Percentiles rank a stretch among this genome's conserved stretches.
phyloP scores from a whole-genome alignment of 2,329 filamentous ascomycete genomes.

The Monosporascus sp. region DNA sequence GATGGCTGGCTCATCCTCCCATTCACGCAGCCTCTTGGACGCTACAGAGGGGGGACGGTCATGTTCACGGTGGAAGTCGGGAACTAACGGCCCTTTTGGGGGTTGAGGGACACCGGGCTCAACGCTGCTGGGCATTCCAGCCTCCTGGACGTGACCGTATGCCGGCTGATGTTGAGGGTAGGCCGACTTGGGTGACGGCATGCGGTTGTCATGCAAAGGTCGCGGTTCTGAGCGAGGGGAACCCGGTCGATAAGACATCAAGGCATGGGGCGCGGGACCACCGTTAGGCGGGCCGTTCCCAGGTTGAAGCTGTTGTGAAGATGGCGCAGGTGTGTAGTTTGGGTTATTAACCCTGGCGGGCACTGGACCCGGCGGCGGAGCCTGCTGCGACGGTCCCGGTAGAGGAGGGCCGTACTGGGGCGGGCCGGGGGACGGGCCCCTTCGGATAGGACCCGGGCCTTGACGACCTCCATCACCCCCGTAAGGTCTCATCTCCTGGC shows the following conservation, averaged over 20 bases:
- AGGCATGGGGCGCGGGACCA: slow-evolving; percentile 38
- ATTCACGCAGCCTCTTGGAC: slow-evolving; percentile 83
- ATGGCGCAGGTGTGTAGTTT: slow-evolving; percentile 30
- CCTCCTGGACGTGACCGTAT: slow-evolving; percentile 69
- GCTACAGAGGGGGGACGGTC: slow-evolving; percentile 76
- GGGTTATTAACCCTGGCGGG: slow-evolving; percentile 35
- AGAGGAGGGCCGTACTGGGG: slow-evolving; percentile 51
- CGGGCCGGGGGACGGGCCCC: slow-evolving; percentile 50
- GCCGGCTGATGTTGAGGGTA: slow-evolving; percentile 70
- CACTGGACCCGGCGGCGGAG: slow-evolving; percentile 42
- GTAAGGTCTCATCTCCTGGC: slow-evolving; percentile 68
- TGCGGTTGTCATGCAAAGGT: slow-evolving; percentile 74
- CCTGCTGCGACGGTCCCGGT: slow-evolving; percentile 34
- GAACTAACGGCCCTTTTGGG: slow-evolving; percentile 46
- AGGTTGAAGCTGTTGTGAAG: slow-evolving; percentile 24
- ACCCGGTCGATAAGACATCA: slow-evolving; percentile 70
- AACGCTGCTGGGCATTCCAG: slow-evolving; percentile 50
- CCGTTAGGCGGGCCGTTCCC: slow-evolving; percentile 40
- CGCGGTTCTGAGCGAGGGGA: slow-evolving; percentile 76
- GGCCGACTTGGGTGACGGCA: slow-evolving; percentile 84
- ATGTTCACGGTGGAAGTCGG: slow-evolving; percentile 59
- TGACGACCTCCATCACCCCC: slow-evolving; percentile 54
- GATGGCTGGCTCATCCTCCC: slow-evolving; percentile 74
- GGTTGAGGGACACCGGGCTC: slow-evolving; percentile 63
- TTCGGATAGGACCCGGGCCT: slow-evolving; percentile 42